Evolutionary conservation across 2,329 filamentous ascomycete species (phyloP).

Genomic region (Neofusicoccum ribis): DNA sequence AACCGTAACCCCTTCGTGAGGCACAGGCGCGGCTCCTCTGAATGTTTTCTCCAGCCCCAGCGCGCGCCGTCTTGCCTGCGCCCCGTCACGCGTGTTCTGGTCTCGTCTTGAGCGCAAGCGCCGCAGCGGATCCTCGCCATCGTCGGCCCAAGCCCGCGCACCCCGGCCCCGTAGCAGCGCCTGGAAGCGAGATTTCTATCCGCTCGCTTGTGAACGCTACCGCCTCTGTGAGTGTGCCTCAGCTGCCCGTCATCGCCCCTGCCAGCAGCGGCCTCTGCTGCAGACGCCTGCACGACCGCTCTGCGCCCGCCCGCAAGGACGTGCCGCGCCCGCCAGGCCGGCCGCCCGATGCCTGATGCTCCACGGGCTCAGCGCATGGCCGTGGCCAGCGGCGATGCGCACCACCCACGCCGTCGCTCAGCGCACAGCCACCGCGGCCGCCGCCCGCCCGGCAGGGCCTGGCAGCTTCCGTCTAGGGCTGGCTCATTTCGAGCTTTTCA

Average conservation of each 20-base stretch:
- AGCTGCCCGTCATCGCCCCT: conserved; percentile 18
- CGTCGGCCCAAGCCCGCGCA: not conserved
- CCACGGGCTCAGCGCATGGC: not conserved
- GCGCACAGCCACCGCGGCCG: conserved; percentile 13
- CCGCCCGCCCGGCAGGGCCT: not conserved
- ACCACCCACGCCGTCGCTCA: conserved; percentile 6
- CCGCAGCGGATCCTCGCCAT: conserved; percentile 9
- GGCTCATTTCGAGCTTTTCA: not conserved
- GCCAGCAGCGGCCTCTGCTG: not conserved
- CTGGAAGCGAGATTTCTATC: not conserved
- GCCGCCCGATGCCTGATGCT: not conserved
- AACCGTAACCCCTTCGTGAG: conserved; percentile 5
- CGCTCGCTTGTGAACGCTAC: conserved; percentile 7
- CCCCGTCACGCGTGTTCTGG: not conserved
- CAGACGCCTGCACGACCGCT: not conserved
- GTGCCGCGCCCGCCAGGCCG: not conserved
- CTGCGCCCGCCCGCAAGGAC: conserved; percentile 2
- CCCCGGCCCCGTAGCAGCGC: not conserved
- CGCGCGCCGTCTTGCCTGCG: not conserved
- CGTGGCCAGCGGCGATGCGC: not conserved
- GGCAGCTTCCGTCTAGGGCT: conserved; percentile 7
- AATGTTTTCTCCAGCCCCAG: conserved; percentile 12
- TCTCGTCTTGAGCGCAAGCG: conserved; percentile 2
- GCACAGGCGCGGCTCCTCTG: conserved; percentile 2
- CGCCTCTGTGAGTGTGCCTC: conserved; percentile 10